Percentiles rank a stretch among this genome's conserved stretches.
These are phyloP conservation scores for Vigna unguiculata DNA, from an alignment of 306 rosid genomes.

Conservation along the genomic window DNA sequence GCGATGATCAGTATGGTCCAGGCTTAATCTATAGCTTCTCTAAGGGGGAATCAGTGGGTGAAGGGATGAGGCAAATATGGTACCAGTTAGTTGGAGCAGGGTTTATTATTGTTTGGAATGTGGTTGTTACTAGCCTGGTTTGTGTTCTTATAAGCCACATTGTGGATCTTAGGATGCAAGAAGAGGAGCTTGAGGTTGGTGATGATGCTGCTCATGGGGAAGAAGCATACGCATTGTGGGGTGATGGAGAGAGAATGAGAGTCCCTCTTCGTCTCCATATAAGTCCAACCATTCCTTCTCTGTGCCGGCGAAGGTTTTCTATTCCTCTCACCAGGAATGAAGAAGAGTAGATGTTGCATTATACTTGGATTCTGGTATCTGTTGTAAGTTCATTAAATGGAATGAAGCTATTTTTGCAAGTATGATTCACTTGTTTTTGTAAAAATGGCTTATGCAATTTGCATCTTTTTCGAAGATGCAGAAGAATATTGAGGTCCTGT, in stretches of 20 bases:
- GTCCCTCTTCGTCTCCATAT: slow-evolving; percentile 40
- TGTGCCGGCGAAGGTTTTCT: slow-evolving; percentile 23
- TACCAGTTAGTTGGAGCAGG: slow-evolving; percentile 63
- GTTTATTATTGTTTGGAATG: slow-evolving; percentile 68
- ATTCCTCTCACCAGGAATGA: slow-evolving; percentile 6
- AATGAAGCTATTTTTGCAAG: neutral
- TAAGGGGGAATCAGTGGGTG: neutral
- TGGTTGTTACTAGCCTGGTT: slow-evolving; percentile 60
- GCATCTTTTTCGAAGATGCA: too few species aligned
- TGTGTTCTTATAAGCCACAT: slow-evolving; percentile 54
- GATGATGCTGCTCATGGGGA: slow-evolving; percentile 84
- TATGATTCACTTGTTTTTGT: too few species aligned
- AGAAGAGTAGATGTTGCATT: neutral
- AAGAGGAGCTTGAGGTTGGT: slow-evolving; percentile 72
- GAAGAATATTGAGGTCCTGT: too few species aligned
- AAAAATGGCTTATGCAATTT: too few species aligned
- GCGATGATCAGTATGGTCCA: slow-evolving; percentile 16
- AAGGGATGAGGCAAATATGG: slow-evolving; percentile 55
- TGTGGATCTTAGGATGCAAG: slow-evolving; percentile 68
- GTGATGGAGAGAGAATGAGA: slow-evolving; percentile 64
- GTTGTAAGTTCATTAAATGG: too few species aligned
- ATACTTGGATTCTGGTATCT: too few species aligned
- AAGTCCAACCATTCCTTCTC: slow-evolving; percentile 36
- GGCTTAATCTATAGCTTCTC: slow-evolving; percentile 49
- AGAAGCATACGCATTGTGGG: slow-evolving; percentile 83